Percentiles rank a stretch among this genome's conserved stretches.
Evolutionary conservation across 2,329 filamentous ascomycete species (phyloP).

Genomic region (Diaporthe sp.): DNA sequence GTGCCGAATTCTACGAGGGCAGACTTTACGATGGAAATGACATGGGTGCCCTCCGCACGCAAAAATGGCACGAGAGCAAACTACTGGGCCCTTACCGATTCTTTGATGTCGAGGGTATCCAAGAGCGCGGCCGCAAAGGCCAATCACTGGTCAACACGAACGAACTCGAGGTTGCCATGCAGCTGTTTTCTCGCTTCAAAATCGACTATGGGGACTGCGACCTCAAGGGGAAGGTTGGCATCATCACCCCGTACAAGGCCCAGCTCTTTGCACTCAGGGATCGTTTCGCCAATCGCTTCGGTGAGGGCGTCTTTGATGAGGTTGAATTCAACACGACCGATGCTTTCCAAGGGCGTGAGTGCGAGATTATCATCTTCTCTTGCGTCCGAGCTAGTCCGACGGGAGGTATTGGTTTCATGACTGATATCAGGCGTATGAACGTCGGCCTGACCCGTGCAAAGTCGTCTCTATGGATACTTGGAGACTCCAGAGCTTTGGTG

Average conservation of each 20-base stretch:
- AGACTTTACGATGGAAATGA: constrained; percentile 86
- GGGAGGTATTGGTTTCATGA: constrained; percentile 98
- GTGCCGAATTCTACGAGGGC: constrained; percentile 91
- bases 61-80: constrained; percentile 87
- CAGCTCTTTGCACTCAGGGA: constrained; percentile 85
- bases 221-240: constrained; percentile 87
- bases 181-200: constrained; percentile 84
- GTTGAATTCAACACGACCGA: constrained; percentile 99
- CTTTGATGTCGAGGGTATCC: constrained; percentile 93
- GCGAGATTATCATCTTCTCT: constrained; percentile 98
- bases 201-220: constrained; percentile 79
- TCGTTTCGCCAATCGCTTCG: constrained; percentile 80
- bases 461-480: constrained; percentile 95
- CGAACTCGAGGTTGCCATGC: constrained; percentile 88
- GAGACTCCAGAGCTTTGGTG: constrained; percentile 87
- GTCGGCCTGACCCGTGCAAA: constrained; percentile 97
- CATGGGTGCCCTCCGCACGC: constrained; percentile 82
- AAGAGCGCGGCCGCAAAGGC: constrained; percentile 83
- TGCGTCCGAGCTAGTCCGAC: constrained; percentile 94
- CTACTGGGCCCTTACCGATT: constrained; percentile 95
- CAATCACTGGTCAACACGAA: constrained; percentile 92
- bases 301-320: constrained; percentile 79
- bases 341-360: constrained; percentile 96
- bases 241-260: constrained; percentile 98
- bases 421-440: constrained; percentile 99